phyloP scores from a whole-genome alignment of 306 rosid species.

The Trifolium dubium region DNA sequence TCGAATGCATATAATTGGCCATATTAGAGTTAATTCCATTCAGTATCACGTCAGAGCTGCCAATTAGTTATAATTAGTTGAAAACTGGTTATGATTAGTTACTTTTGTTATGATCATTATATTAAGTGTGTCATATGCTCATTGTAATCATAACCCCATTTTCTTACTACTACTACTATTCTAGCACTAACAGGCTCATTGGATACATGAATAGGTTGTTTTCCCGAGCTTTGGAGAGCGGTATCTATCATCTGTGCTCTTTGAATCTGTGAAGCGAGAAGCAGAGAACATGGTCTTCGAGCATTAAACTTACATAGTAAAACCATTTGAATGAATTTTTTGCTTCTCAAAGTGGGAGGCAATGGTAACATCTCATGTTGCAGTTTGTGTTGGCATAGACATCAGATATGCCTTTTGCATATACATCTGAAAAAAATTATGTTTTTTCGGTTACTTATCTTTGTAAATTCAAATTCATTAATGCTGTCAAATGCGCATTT shows the following conservation, averaged over 20 bases:
- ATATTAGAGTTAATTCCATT: background rate
- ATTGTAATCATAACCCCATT: too few relatives aligned
- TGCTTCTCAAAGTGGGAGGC: conserved; percentile 25
- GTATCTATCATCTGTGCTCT: conserved; percentile 75
- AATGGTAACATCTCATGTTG: conserved; percentile 22
- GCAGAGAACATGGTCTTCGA: conserved; percentile 68
- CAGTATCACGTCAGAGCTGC: background rate
- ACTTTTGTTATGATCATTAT: too few relatives aligned
- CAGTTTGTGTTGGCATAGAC: background rate
- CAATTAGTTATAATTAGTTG: too few relatives aligned
- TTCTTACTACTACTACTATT: too few relatives aligned
- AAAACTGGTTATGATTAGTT: too few relatives aligned
- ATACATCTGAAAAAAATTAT: background rate
- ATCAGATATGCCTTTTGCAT: background rate
- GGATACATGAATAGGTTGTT: conserved; percentile 13
- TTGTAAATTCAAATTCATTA: background rate
- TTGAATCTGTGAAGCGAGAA: conserved; percentile 69
- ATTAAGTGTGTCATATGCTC: too few relatives aligned
- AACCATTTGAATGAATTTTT: background rate
- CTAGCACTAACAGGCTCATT: background rate
- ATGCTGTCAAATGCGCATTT: background rate
- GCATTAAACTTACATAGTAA: conserved; percentile 34
- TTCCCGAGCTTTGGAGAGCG: conserved; percentile 93
- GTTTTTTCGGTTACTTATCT: background rate
- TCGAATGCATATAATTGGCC: background rate